These are phyloP conservation scores for Geotrichum armillariae DNA, from an alignment of 1,139 yeast genomes.

Conservation along the genomic window DNA sequence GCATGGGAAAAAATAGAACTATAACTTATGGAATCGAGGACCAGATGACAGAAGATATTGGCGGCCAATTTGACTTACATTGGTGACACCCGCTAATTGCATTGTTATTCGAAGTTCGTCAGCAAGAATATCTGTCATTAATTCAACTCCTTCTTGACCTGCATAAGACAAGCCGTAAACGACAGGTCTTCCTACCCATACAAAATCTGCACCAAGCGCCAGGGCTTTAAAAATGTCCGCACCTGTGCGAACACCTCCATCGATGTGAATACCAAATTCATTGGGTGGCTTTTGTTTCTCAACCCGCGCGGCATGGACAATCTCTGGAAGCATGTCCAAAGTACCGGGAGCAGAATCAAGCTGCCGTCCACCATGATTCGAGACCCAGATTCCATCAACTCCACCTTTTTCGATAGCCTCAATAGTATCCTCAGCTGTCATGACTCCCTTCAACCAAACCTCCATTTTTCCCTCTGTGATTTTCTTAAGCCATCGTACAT, in stretches of 20 bases:
- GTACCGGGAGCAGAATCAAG: conserved; percentile 18
- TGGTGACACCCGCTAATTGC: conserved; percentile 18
- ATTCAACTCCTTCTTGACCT: conserved; percentile 16
- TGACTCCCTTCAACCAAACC: conserved; percentile 16
- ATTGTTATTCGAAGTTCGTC: conserved; percentile 17
- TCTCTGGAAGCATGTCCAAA: conserved; percentile 19
- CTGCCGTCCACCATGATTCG: conserved; percentile 19
- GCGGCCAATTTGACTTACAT: conserved; percentile 7
- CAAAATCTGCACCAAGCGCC: conserved; percentile 18
- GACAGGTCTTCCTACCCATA: conserved; percentile 19
- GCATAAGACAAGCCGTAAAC: conserved; percentile 17
- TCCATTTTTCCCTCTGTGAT: conserved; percentile 14
- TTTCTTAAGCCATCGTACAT: conserved; percentile 12
- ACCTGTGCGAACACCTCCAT: conserved; percentile 18
- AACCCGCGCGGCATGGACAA: conserved; percentile 17
- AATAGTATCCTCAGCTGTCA: conserved; percentile 17
- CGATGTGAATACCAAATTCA: conserved; percentile 15
- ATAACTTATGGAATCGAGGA: conserved; percentile 6
- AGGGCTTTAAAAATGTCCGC: conserved; percentile 17
- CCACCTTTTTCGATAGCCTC: conserved; percentile 17
- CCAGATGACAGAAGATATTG: conserved; percentile 6
- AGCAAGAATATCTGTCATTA: conserved; percentile 13
- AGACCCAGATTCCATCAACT: conserved; percentile 20
- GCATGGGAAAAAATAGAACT: too few species aligned
- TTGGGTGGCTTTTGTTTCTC: conserved; percentile 1